Base-by-base conservation (phyloP, 345 rosid species). In the Laguncularia racemosa region DNA sequence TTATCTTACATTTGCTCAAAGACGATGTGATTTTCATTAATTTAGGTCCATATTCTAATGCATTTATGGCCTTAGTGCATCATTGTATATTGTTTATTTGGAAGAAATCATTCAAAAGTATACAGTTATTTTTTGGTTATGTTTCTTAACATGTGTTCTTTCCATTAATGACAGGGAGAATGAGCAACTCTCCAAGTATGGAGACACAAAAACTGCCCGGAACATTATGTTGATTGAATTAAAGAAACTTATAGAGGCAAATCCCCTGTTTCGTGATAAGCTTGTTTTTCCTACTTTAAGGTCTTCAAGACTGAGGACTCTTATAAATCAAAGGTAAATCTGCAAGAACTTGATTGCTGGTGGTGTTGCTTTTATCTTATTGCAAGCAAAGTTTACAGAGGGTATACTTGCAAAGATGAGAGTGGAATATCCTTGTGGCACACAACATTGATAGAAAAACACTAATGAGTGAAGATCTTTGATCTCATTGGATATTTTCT, bases 201-300 rank as follows among this genome's bases (percentile, higher is more conserved):
- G 91, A 23, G 91, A 84, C 58, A 80, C 88, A 52, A 82, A 82
- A 66, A 63, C 91, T 48, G 91, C 85, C 47, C 83, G 91, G 43
- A 58, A 71, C 69, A 79, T 82, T 63, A 82, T 84, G 91, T 69
- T 81, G 73, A 62, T 74, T 59, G 88, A 82, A 73, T 72, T 84
- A 2, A 83, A 83, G 64, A 83, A 83, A 66, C 83, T 85, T 26
- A 85, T 83, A 14, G 89, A 85, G 61, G 89, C 89, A 61, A 85
- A 85, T 67, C 93, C 93, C 52, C 75, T 85, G 70, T 83, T 83
- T 55, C 89, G 85, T 5, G 89, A 85, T 70, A 83, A 85, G 67
- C 78, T 81, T 61, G 74, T 68, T 53, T 83, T 85, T 71, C 93
- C 93, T 60, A 67, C 74, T 62, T 53, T 85, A 73, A 85, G 70